Conservation (phyloP, 2,329 filamentous ascomycete genomes). For the Chalaropsis thielavioides region DNA sequence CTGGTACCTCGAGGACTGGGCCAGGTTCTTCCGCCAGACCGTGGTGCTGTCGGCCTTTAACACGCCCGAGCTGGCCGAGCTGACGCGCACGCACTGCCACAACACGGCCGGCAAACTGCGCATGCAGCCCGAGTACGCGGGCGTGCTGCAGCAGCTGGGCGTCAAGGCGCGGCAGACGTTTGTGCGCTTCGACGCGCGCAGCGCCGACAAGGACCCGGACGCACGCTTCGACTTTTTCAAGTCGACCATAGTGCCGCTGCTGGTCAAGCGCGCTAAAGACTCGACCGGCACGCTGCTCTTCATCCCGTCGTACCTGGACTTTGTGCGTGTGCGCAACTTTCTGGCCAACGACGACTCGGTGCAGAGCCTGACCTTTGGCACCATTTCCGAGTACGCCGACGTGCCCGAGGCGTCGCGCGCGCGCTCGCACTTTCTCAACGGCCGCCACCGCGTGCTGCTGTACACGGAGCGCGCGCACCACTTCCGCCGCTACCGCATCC, state of each 20-base stretch:
- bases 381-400: conserved; percentile 77
- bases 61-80: conserved; percentile 71
- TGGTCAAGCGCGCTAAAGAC: conserved; percentile 54
- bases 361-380: conserved; percentile 50
- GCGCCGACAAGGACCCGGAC: conserved; percentile 57
- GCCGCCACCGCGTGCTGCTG: conserved; percentile 66
- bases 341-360: conserved; percentile 57
- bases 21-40: conserved; percentile 70
- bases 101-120: conserved; percentile 73
- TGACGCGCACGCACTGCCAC: conserved; percentile 60
- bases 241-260: conserved; percentile 59
- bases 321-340: conserved; percentile 83
- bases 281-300: conserved; percentile 65
- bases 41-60: conserved; percentile 69
- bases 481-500: conserved; percentile 74
- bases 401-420: conserved; percentile 67
- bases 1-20: conserved; percentile 87
- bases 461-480: conserved; percentile 97
- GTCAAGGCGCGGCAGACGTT: conserved; percentile 75
- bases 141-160: conserved; percentile 58
- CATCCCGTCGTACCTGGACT: conserved; percentile 87
- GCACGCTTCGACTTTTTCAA: conserved; percentile 84
- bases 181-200: conserved; percentile 58
- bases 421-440: conserved; percentile 72
- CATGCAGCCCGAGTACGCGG: conserved; percentile 48